Percentiles rank a stretch among this genome's conserved stretches.
phyloP scores from a whole-genome alignment of 108 stramenopile species.

The Pseudonitzschia multiseries region DNA sequence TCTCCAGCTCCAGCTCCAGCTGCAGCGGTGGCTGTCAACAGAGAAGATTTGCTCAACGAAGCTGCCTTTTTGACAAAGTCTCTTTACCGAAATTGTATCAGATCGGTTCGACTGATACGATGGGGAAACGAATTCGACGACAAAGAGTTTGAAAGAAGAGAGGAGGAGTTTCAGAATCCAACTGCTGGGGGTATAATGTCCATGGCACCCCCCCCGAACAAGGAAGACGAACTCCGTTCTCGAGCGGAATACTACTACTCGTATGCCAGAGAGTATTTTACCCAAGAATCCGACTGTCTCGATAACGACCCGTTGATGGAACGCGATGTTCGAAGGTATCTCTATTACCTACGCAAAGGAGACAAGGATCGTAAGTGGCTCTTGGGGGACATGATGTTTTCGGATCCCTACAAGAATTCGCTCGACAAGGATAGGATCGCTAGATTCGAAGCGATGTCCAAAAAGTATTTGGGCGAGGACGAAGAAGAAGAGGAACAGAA shows the following conservation, averaged over 20 bases:
- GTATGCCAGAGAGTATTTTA: constrained; percentile 72
- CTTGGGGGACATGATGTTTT: constrained; percentile 77
- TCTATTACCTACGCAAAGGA: constrained; percentile 69
- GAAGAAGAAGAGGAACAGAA: constrained; percentile 40
- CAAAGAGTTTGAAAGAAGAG: constrained; percentile 56
- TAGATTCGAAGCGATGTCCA: constrained; percentile 48
- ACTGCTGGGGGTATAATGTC: constrained; percentile 32
- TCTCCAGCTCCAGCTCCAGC: too few relatives aligned
- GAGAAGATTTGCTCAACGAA: constrained; percentile 48
- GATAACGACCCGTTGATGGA: constrained; percentile 63
- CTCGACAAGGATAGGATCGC: constrained; percentile 47
- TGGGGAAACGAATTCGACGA: constrained; percentile 78
- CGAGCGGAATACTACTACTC: constrained; percentile 74
- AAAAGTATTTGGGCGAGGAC: constrained; percentile 36
- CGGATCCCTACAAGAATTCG: constrained; percentile 54
- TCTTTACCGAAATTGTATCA: constrained; percentile 68
- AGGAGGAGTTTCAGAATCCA: constrained; percentile 45
- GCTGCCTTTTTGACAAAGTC: constrained; percentile 61
- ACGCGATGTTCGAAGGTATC: constrained; percentile 61
- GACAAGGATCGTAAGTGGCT: constrained; percentile 78
- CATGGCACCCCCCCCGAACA: constrained; percentile 76
- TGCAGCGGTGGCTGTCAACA: too few relatives aligned
- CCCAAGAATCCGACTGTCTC: constrained; percentile 69
- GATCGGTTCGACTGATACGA: constrained; percentile 52
- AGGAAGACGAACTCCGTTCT: constrained; percentile 71